Conservation (phyloP, 1,139 yeast species). For the Debaryomyces coudertii region DNA sequence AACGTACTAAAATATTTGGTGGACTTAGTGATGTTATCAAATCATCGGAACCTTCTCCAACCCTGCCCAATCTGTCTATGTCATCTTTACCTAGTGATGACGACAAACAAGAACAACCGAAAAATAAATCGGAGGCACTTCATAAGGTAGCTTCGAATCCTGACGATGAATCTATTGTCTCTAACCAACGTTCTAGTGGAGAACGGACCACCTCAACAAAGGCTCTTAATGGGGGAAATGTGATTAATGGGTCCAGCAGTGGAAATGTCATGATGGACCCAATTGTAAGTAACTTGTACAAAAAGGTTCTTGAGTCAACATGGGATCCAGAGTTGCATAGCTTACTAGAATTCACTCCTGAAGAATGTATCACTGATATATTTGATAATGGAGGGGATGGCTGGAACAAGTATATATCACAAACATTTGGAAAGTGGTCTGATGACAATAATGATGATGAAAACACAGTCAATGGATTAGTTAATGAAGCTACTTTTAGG, state of each 20-base stretch:
- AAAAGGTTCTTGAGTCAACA: constrained; percentile 66
- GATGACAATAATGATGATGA: constrained; percentile 39
- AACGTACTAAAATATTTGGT: constrained; percentile 41
- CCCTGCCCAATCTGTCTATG: constrained; percentile 6
- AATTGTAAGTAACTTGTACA: constrained; percentile 54
- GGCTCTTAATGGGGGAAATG: not conserved
- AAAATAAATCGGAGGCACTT: constrained; percentile 6
- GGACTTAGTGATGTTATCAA: constrained; percentile 42
- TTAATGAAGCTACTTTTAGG: constrained; percentile 43
- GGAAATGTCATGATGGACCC: constrained; percentile 47
- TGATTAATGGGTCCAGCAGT: not conserved
- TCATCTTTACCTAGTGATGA: constrained; percentile 8
- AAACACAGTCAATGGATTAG: constrained; percentile 46
- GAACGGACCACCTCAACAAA: not conserved
- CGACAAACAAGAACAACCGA: constrained; percentile 2
- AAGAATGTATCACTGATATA: constrained; percentile 74
- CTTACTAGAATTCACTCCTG: constrained; percentile 68
- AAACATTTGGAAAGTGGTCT: constrained; percentile 18
- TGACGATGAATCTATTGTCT: not conserved
- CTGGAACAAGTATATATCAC: constrained; percentile 46
- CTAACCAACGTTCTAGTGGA: not conserved
- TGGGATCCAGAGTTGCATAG: constrained; percentile 74
- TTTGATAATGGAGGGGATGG: constrained; percentile 71
- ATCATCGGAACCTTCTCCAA: constrained; percentile 6
- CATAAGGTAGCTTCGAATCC: not conserved